Base-by-base conservation (phyloP, 306 rosid species). In the Ceratonia siliqua region DNA sequence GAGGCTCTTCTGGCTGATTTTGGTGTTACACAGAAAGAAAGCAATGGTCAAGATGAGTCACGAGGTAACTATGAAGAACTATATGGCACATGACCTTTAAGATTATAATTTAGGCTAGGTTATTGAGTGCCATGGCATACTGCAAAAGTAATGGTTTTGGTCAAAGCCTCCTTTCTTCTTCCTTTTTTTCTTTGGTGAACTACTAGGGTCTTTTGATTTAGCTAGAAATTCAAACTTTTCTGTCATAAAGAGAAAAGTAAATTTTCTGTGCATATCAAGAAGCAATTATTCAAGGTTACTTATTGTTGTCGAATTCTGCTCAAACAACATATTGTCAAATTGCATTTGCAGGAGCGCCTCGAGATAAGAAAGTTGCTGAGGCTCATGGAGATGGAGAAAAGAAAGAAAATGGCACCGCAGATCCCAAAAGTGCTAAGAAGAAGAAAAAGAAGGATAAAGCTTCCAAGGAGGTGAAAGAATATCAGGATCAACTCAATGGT, bases 1-100 rank as follows among this genome's bases (percentile, higher is more conserved):
- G 99, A 94, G 59, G 97, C 97, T 46, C 93, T 94, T 82, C 79
- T 92, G 55, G 97, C 99, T 75, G 96, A 92, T 84, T 90, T 94
- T 73, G 96, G 91, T 73, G 96, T 88, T 24, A 6, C 78, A 43
- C 86, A 70, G 54, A 90, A 87, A 75, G 96, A 87, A 72, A 78
- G 76, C 72, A 85, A 78, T 33, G 82, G 84, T 68, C 96, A 90
- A 74, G 92, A 88, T 22, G 96, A 89, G 24, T 78, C 92, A 2
- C 80, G 63, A 76, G 98, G 98, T 91, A 85, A 81, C 63, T 42
- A 8, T 27, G 67, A 52, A 42, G 55, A 46, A 24, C 27, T 83
- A 30, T 52, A 27, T 52, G 78, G 11, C 38, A 14, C 45, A 32
- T 32, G 15, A 13, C 48, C 56, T 78, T 50, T 32, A 20, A 57